A percentile compares a stretch with the other conserved stretches of the same genome.
These are phyloP conservation scores for Ophiostoma sp. DNA, from an alignment of 2,329 filamentous ascomycete species.

Conservation along the genomic window DNA sequence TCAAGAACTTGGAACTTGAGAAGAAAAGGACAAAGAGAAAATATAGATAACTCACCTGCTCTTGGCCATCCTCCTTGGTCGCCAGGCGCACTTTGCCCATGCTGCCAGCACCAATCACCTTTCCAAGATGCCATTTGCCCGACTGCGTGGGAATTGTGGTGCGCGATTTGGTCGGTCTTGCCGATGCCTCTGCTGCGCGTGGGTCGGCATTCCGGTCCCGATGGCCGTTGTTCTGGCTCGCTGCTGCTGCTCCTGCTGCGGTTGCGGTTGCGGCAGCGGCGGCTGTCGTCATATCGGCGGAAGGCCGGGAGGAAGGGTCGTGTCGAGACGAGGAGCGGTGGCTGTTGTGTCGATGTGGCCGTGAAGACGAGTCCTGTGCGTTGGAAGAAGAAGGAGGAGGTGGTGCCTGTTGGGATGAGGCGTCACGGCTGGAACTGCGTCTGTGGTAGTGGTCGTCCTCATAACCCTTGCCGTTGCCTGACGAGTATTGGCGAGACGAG, in stretches of 20 bases:
- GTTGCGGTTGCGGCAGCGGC: conserved; percentile 42
- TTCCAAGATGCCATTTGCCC: conserved; percentile 91
- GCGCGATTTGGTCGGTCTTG: conserved; percentile 58
- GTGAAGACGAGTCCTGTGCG: conserved; percentile 49
- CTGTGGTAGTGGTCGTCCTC: conserved; percentile 28
- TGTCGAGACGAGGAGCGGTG: conserved; percentile 45
- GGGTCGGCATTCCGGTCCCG: conserved; percentile 45
- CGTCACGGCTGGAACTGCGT: conserved; percentile 63
- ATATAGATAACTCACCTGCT: conserved; percentile 66
- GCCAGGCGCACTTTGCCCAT: conserved; percentile 99
- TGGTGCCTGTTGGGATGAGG: conserved; percentile 32
- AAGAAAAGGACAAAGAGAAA: conserved; percentile 13
- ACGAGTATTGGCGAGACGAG: conserved; percentile 23
- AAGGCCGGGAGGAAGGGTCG: conserved; percentile 15
- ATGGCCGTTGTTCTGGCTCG: conserved; percentile 14
- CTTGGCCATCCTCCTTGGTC: conserved; percentile 82
- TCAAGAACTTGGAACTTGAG: background rate
- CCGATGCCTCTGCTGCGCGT: conserved; percentile 48
- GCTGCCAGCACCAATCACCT: conserved; percentile 95
- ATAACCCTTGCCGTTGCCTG: conserved; percentile 22
- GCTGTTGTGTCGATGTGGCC: conserved; percentile 51
- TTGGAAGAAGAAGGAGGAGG: background rate
- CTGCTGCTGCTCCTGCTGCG: background rate
- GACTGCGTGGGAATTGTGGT: conserved; percentile 89
- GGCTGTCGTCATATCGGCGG: conserved; percentile 34